Evolutionary conservation across 371 early-diverging fungal genomes (phyloP), one percentile per base, ranked within the genome.

Genomic region (Mortierella sp.): DNA sequence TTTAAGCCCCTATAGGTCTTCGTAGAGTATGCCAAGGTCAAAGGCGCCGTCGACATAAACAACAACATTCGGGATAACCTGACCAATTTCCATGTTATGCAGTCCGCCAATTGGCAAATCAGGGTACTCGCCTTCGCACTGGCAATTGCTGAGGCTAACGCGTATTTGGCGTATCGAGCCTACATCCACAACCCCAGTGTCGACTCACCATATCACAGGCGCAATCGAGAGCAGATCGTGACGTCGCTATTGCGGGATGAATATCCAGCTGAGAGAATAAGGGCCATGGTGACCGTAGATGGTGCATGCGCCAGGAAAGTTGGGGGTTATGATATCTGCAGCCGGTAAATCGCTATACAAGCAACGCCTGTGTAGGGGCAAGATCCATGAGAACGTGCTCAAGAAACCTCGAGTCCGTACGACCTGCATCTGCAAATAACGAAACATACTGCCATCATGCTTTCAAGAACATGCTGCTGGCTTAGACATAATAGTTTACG

Each of bases 131-230:
- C 54, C 6, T 53, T 53, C 39, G 54, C 54, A 8, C 42, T 53
- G 14, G 54, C 54, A 4, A 53, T 53, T 19, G 54, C 54, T 23
- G 54, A 53, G 17, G 34, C 54, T 1, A 53, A 53, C 27, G 41
- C 54, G 5, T 53, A 53, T 17, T 41, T 53, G n/a, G 54, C 54
- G 9, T 53, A 53, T 26, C 37, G 54, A 9, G 54, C 54, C 12
- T 53, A 53, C 54, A 41, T 53, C 54, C 17, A 34, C 17, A 32
- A 52, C 15, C 19, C 28, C 31, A 21, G 26, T 11, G 27, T 26
- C 50, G 27, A 15, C 11, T 14, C 12, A 31, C 50, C 50, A 24
- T 26, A 27, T 27, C 50, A 50, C 50, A 50, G 21, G 50, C 21
- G 27, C 17, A 27, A 50, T n/a, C 26, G 50, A 27, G 26, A 50